Percentiles rank a stretch among this genome's conserved stretches.
phyloP scores from a whole-genome alignment of 768 basidiomycete genomes.

The Nevesoporus exiguus region DNA sequence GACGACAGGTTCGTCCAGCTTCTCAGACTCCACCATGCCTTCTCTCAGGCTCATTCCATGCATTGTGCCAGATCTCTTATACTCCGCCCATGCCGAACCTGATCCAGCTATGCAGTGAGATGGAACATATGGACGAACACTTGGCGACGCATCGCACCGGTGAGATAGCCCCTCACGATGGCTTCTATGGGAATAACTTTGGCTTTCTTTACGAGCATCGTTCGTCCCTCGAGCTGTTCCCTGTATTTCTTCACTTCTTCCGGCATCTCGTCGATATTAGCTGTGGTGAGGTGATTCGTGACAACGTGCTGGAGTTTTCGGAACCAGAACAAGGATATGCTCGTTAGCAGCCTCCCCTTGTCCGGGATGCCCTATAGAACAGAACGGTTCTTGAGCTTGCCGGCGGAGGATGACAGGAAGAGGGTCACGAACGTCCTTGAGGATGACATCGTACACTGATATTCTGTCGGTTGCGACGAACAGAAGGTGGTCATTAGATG shows the following conservation, averaged over 20 bases:
- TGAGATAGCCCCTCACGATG: slow-evolving; percentile 93
- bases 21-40: slow-evolving; percentile 80
- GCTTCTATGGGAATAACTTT: slow-evolving; percentile 89
- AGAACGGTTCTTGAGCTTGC: neutral
- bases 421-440: slow-evolving; percentile 72
- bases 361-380: slow-evolving; percentile 79
- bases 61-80: slow-evolving; percentile 81
- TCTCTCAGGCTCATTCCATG: slow-evolving; percentile 78
- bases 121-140: neutral
- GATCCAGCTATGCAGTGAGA: slow-evolving; percentile 7
- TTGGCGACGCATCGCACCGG: slow-evolving; percentile 52
- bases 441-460: slow-evolving; percentile 94
- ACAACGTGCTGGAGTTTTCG: slow-evolving; percentile 72
- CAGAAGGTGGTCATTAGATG: slow-evolving; percentile 68
- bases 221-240: slow-evolving; percentile 74
- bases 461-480: slow-evolving; percentile 96
- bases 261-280: slow-evolving; percentile 78
- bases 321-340: slow-evolving; percentile 96
- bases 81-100: slow-evolving; percentile 98
- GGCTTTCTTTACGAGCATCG: slow-evolving; percentile 90
- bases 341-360: slow-evolving; percentile 87
- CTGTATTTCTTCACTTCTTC: slow-evolving; percentile 68
- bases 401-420: neutral
- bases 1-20: slow-evolving; percentile 79
- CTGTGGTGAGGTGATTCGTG: slow-evolving; percentile 87